Evolutionary conservation across 116 monocot genomes (phyloP), one percentile per base, ranked within the genome.

Genomic region (Cymodocea nodosa): DNA sequence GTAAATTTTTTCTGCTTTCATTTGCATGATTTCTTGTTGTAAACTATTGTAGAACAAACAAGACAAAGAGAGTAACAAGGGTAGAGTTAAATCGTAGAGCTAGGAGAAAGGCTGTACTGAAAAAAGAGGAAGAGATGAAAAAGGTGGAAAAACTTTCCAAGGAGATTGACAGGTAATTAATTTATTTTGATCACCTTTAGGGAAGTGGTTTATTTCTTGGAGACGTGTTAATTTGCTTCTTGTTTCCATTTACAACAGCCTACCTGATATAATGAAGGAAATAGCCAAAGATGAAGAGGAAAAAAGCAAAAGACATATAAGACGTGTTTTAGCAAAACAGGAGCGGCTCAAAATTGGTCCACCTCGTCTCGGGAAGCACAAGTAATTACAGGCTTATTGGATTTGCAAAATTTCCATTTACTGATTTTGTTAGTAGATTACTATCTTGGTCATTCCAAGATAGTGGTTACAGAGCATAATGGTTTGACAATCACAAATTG

Each of bases 311-410:
- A 81, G 87, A 53, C 85, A 83, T 74, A 57, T 70, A 17, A 83
- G 95, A 56, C 91, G 80, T 34, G 71, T 64, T 23, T 75, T 85
- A 22, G 77, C 87, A 23, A 90, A 75, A 76, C 69, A 90, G 59
- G 95, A 95, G 59, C 80, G 79, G 11, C 81, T 79, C 52, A 95
- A 85, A 70, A 58, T 72, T 68, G 73, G 71, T 53, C 95, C 95
- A 54, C 90, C 95, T 76, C 95, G 95, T 44, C 60, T 95, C 64
- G 95, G 90, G 39, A 95, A 84, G 70, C 76, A 78, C 74, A 95
- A 95, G 94, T 95, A 85, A 83, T 35, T 54, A 55, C 36, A 69
- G 16, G 6, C 13, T 44, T 44, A 6, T 23, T 68, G n/a, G 52
- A 53, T 4, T 68, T 65, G 22, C 23, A 19, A 48, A 65, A 16